Percentiles rank a stretch among this genome's conserved stretches.
These are phyloP conservation scores for Ampelocalamus luodianensis DNA, from an alignment of 176 grass and related monocot genomes.

Conservation along the genomic window DNA sequence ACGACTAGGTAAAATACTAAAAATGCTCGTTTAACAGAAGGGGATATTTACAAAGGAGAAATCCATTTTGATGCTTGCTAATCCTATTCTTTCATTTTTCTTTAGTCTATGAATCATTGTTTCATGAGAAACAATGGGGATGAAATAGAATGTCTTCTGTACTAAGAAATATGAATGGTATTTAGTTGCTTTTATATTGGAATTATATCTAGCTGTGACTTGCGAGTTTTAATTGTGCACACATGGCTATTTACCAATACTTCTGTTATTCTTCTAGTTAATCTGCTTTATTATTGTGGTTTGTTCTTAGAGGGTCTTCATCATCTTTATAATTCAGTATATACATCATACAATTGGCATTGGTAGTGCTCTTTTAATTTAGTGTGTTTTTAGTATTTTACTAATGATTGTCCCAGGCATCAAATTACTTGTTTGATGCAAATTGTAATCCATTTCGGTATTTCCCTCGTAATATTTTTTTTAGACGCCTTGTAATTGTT, in stretches of 20 bases:
- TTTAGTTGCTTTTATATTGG: conserved; percentile 26
- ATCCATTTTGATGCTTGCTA: neutral
- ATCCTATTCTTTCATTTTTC: conserved; percentile 30
- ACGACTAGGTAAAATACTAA: neutral
- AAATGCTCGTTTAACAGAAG: neutral
- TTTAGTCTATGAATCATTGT: neutral
- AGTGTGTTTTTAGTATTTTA: conserved; percentile 1
- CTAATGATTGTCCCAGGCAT: conserved; percentile 16
- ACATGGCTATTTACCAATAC: neutral
- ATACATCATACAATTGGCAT: neutral
- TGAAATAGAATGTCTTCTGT: neutral
- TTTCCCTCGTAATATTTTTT: neutral
- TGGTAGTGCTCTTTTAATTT: conserved; percentile 9
- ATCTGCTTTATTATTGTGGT: conserved; percentile 10
- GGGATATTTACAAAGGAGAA: neutral
- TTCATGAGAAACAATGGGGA: neutral
- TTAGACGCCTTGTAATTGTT: neutral
- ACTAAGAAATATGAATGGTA: neutral
- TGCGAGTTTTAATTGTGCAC: neutral
- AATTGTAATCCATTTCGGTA: neutral
- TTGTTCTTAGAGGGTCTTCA: conserved; percentile 1
- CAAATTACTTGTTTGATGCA: neutral
- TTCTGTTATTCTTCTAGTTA: conserved; percentile 10
- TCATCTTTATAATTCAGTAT: neutral
- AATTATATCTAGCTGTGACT: neutral